Evolutionary conservation across 2,329 filamentous ascomycete genomes (phyloP), one percentile per base, ranked within the genome.

Genomic region (Claviceps humidiphila): DNA sequence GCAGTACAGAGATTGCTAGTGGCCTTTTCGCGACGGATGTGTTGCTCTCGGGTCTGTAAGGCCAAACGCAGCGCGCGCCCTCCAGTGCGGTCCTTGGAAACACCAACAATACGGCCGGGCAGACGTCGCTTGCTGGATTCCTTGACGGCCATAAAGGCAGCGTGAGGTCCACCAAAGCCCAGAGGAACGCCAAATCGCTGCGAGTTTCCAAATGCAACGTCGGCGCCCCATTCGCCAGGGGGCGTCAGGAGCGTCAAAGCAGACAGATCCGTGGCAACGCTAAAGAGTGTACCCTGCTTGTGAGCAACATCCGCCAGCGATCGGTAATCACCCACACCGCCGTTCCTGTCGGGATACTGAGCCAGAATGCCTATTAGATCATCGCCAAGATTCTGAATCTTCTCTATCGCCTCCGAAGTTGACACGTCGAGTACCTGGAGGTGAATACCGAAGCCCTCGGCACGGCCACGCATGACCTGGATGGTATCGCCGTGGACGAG

Each of bases 1-100:
- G 91, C 90, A 1, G 91, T 97, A 73, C 91, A 97, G 54, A 96
- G 90, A 64, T 97, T 97, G 74, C 89, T 95, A 1, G 91, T 97
- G 1, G 91, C 91, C 77, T 96, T 96, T 67, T 97, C 91, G 63
- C 91, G 81, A 58, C 91, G 81, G 65, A 97, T 96, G 67, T 97
- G 91, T 72, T 97, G 91, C 71, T 97, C 91, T 60, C 91, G 78
- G 9, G 91, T 96, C 71, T 97, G 91, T 50, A 96, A 73, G 17
- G 91, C 87, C 63, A 96, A 71, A 60, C 91, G 79, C 58, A 94
- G 82, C 5, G 90, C 91, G 13, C 78, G 83, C 57, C 87, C 81
- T 7, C 91, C 91, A 5, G 89, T 75, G 51, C 91, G 80, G 64
- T 97, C 91, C 69, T 94, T 95, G 49, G 91, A 95, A 3, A 96